Conservation (phyloP, 768 basidiomycete genomes). For the Termitomyces sp. region DNA sequence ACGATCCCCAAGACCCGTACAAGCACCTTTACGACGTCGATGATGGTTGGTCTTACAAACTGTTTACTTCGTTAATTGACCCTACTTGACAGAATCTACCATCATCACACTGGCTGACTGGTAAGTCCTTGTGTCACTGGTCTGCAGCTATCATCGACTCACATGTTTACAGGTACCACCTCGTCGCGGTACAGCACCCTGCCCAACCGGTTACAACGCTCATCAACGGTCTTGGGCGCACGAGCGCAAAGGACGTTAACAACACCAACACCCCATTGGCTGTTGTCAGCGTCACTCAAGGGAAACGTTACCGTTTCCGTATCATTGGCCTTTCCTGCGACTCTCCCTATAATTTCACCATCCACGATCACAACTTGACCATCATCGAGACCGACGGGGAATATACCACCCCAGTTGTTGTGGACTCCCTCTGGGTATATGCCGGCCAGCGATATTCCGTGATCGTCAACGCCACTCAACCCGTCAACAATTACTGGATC, state of each 20-base stretch:
- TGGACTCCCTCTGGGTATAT: constrained; percentile 27
- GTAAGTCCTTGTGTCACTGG: background rate
- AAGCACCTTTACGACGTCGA: constrained; percentile 24
- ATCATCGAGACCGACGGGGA: constrained; percentile 49
- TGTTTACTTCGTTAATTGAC: too few species aligned
- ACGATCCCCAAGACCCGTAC: constrained; percentile 27
- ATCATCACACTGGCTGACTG: constrained; percentile 9
- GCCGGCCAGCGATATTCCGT: constrained; percentile 24
- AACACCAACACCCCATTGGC: constrained; percentile 17
- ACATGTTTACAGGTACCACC: background rate
- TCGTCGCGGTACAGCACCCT: background rate
- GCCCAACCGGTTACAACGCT: constrained; percentile 12
- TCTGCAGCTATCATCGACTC: background rate
- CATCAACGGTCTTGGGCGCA: constrained; percentile 38
- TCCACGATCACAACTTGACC: constrained; percentile 38
- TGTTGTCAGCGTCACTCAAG: constrained; percentile 28
- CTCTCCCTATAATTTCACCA: constrained; percentile 33
- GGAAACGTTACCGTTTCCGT: constrained; percentile 32
- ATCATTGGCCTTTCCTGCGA: constrained; percentile 28
- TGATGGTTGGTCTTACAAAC: constrained; percentile 1
- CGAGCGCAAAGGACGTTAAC: constrained; percentile 13
- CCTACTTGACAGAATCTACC: constrained; percentile 3
- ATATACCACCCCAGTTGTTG: constrained; percentile 34
- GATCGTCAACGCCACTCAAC: constrained; percentile 40
- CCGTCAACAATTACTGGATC: constrained; percentile 28